phyloP scores from a whole-genome alignment of 2,329 filamentous ascomycete genomes.

The Claviceps fusiformis region DNA sequence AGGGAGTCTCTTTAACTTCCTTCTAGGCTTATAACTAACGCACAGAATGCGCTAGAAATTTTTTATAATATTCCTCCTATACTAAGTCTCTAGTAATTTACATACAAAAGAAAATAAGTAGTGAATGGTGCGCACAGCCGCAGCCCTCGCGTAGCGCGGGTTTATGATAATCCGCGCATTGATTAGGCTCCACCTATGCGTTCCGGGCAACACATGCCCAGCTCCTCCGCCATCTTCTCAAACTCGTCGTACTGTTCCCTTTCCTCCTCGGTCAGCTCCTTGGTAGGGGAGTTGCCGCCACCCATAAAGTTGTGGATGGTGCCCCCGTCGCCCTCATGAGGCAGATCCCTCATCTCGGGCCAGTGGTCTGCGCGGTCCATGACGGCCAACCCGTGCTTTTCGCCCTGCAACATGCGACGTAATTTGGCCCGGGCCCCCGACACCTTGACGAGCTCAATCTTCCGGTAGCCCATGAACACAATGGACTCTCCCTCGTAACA shows the following conservation, averaged over 20 bases:
- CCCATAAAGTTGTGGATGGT: conserved; percentile 11
- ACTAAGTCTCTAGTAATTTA: too few species aligned
- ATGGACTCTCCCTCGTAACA: conserved; percentile 16
- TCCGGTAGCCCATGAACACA: conserved; percentile 16
- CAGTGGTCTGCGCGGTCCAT: conserved; percentile 15
- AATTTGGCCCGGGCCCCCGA: conserved; percentile 13
- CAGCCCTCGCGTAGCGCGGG: too few species aligned
- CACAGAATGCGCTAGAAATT: too few species aligned
- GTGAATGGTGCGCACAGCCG: too few species aligned
- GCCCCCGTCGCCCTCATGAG: conserved; percentile 12
- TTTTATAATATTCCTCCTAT: too few species aligned
- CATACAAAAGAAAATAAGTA: too few species aligned
- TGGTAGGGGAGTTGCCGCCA: neutral
- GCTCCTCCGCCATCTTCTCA: conserved; percentile 8
- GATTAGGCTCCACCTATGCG: too few species aligned
- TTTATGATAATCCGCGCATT: too few species aligned
- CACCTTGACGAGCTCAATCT: conserved; percentile 15
- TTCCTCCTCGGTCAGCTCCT: conserved; percentile 4
- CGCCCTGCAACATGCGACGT: conserved; percentile 30
- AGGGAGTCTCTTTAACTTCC: too few species aligned
- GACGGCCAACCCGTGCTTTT: conserved; percentile 20
- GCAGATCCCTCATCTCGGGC: conserved; percentile 14
- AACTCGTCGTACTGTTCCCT: conserved; percentile 1
- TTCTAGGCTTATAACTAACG: too few species aligned
- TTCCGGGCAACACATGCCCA: too few species aligned